Evolutionary conservation across 2,329 filamentous ascomycete genomes (phyloP).

Genomic region (Claviceps cyperi): DNA sequence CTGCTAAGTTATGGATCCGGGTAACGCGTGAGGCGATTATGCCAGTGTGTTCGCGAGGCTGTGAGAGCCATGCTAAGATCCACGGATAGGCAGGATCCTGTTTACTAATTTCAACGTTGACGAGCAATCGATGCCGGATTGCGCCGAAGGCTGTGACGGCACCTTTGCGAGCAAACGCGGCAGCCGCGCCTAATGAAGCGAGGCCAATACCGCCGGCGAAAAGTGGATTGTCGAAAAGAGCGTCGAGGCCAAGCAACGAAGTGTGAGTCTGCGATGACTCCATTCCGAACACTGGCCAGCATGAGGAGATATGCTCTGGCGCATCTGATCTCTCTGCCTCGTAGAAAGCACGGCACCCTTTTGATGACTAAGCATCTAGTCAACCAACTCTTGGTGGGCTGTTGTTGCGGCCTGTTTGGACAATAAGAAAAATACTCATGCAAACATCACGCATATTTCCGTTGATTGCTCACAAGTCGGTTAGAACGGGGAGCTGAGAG

Average conservation of each 20-base stretch:
- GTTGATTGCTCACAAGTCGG: conserved; percentile 11
- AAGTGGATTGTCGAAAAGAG: conserved; percentile 47
- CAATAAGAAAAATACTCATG: not conserved
- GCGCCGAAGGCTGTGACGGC: conserved; percentile 57
- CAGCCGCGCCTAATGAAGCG: conserved; percentile 69
- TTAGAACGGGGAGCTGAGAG: not conserved
- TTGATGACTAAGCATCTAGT: not conserved
- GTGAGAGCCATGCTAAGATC: conserved; percentile 88
- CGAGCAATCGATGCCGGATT: conserved; percentile 71
- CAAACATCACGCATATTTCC: conserved; percentile 19
- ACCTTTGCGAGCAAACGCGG: conserved; percentile 68
- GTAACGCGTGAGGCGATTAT: conserved; percentile 45
- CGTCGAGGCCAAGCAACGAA: conserved; percentile 35
- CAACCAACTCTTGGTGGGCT: no score
- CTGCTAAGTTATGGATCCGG: conserved; percentile 44
- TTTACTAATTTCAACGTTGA: conserved; percentile 90
- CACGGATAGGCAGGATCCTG: conserved; percentile 88
- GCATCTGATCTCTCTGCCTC: not conserved
- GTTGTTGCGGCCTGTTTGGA: no score
- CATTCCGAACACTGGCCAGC: conserved; percentile 12
- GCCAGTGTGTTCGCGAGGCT: conserved; percentile 53
- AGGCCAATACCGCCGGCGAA: conserved; percentile 73
- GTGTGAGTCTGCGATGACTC: conserved; percentile 16
- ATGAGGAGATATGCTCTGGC: not conserved
- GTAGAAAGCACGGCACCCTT: not conserved